phyloP scores from a whole-genome alignment of 2,329 filamentous ascomycete species.

The Beauveria sp. region DNA sequence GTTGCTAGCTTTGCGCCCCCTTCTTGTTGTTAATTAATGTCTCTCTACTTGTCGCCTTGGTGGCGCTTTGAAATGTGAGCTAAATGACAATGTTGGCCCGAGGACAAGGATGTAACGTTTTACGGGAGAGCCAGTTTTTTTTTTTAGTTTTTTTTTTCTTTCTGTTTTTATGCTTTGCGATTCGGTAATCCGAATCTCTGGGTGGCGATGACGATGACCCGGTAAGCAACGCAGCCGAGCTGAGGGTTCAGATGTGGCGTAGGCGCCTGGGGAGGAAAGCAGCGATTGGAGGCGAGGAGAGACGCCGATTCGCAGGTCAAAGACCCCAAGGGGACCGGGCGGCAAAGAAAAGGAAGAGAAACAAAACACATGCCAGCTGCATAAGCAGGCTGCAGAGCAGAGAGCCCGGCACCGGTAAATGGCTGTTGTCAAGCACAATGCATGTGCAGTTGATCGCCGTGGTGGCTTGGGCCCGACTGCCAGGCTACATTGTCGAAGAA shows the following conservation, averaged over 20 bases:
- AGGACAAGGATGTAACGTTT: background rate
- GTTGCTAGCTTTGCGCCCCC: background rate
- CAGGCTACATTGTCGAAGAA: background rate
- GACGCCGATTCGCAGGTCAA: background rate
- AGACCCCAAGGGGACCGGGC: background rate
- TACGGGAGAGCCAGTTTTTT: background rate
- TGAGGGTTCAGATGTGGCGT: background rate
- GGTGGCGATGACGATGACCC: background rate
- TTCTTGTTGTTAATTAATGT: background rate
- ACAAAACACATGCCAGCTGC: background rate
- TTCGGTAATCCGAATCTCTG: too few species aligned
- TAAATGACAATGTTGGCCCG: background rate
- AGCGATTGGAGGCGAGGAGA: background rate
- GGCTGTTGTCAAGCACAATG: background rate
- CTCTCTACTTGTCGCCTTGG: background rate
- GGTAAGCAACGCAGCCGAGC: background rate
- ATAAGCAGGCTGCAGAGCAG: background rate
- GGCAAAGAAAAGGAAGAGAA: background rate
- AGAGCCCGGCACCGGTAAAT: background rate
- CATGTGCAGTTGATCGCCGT: background rate
- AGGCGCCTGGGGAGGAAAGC: background rate
- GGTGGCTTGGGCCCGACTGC: background rate
- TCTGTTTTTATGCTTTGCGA: background rate
- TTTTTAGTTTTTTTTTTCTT: too few species aligned
- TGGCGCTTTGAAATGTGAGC: slow-evolving; percentile 4